A percentile compares a stretch with the other conserved stretches of the same genome.
phyloP scores from a whole-genome alignment of 2,329 filamentous ascomycete genomes.

The Chrysosporium queenslandicum region DNA sequence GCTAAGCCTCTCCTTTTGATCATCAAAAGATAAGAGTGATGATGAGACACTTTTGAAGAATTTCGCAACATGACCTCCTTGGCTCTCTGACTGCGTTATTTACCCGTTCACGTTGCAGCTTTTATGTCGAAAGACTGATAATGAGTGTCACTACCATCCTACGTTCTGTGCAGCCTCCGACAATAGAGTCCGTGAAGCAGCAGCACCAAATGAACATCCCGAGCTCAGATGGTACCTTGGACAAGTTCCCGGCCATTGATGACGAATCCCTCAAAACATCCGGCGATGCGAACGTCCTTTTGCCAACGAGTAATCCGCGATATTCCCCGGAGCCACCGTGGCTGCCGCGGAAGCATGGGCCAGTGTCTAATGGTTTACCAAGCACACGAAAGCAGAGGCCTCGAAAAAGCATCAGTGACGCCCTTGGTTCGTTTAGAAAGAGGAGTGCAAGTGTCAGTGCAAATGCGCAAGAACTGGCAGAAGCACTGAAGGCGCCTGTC shows the following conservation, averaged over 20 bases:
- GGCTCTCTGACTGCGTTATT: background rate
- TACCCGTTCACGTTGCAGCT: background rate
- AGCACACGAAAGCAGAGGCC: constrained; percentile 48
- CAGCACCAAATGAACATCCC: constrained; percentile 22
- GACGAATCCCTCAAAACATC: constrained; percentile 28
- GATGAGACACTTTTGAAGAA: constrained; percentile 3
- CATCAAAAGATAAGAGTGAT: background rate
- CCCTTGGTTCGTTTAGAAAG: constrained; percentile 70
- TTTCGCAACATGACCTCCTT: constrained; percentile 5
- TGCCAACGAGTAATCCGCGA: constrained; percentile 23
- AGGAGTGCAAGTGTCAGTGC: constrained; percentile 79
- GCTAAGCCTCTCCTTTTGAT: background rate
- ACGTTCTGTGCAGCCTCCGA: constrained; percentile 32
- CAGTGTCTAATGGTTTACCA: constrained; percentile 36
- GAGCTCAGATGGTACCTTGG: constrained; percentile 27
- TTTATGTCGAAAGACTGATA: background rate
- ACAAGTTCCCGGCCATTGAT: constrained; percentile 37
- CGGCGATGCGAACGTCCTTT: constrained; percentile 22
- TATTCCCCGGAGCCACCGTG: constrained; percentile 45
- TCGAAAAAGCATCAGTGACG: constrained; percentile 82
- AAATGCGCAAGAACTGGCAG: constrained; percentile 86
- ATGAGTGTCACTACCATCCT: constrained; percentile 36
- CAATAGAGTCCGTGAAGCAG: constrained; percentile 30
- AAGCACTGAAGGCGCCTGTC: constrained; percentile 79
- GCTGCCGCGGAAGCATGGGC: constrained; percentile 49